A percentile compares a stretch with the other conserved stretches of the same genome.
Evolutionary conservation across 768 basidiomycete species (phyloP).

Genomic region (Filobasidium floriforme): DNA sequence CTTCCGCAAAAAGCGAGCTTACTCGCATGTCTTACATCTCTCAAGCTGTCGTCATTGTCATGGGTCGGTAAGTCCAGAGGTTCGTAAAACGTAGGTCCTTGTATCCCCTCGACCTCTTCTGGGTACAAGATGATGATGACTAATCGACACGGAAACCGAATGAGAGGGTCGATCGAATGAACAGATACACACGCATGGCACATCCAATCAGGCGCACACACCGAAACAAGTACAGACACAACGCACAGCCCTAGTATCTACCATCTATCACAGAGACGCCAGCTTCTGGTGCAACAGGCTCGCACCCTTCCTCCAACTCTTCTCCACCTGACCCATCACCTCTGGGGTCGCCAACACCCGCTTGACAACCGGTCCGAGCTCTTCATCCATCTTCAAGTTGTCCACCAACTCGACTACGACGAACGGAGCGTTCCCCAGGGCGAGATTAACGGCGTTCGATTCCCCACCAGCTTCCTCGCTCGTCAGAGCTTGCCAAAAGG

Average conservation of each 20-base stretch:
- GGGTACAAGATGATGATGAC: no score
- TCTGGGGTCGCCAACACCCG: conserved; percentile 47
- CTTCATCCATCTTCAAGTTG: conserved; percentile 27
- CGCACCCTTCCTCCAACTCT: conserved; percentile 61
- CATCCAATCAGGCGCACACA: no score
- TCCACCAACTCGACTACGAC: conserved; percentile 39
- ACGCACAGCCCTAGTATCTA: neutral
- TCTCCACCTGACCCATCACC: conserved; percentile 51
- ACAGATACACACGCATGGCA: no score
- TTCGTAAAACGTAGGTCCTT: no score
- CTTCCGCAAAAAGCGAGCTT: no score
- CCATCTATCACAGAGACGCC: neutral
- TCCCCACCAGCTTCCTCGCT: conserved; percentile 34
- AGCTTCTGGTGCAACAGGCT: conserved; percentile 56
- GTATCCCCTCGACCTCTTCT: no score
- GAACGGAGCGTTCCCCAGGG: conserved; percentile 37
- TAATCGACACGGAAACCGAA: no score
- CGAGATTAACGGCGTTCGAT: conserved; percentile 34
- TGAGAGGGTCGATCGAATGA: no score
- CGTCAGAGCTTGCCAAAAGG: conserved; percentile 32
- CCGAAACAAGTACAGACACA: no score
- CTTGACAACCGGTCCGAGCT: conserved; percentile 22
- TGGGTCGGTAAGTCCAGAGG: no score
- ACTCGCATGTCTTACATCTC: no score
- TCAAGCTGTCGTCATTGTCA: no score